Conservation (phyloP, 331 rosid genomes). For the Malus hybrid region DNA sequence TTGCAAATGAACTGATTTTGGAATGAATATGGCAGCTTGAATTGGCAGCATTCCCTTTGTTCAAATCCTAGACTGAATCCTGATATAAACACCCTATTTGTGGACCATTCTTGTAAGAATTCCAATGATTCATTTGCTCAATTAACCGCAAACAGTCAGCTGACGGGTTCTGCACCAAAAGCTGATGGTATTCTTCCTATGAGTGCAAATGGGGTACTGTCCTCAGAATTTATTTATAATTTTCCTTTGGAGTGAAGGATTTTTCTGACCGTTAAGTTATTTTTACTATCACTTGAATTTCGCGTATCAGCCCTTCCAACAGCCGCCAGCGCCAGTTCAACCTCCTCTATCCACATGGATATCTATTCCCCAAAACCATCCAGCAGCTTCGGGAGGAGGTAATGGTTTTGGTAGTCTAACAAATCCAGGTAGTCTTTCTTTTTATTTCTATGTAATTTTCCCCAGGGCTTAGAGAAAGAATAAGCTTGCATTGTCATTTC, state of each 20-base stretch:
- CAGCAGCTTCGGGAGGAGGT: slow-evolving; percentile 56
- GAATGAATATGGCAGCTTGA: slow-evolving; percentile 51
- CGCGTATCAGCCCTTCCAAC: slow-evolving; percentile 46
- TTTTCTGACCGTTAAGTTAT: slow-evolving; percentile 3
- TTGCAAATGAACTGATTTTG: slow-evolving; percentile 4
- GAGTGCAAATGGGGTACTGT: slow-evolving; percentile 64
- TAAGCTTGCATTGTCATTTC: neutral
- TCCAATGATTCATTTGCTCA: slow-evolving; percentile 77
- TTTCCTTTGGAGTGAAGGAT: neutral
- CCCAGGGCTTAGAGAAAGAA: neutral
- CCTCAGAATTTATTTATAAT: slow-evolving; percentile 1
- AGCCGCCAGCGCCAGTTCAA: slow-evolving; percentile 53
- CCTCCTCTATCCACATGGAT: slow-evolving; percentile 62
- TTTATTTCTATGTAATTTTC: neutral
- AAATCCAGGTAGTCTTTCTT: slow-evolving; percentile 25
- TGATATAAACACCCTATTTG: slow-evolving; percentile 82
- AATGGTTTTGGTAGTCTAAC: slow-evolving; percentile 53
- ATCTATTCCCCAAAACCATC: slow-evolving; percentile 49
- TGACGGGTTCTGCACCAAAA: slow-evolving; percentile 55
- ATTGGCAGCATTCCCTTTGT: slow-evolving; percentile 97
- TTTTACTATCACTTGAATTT: slow-evolving; percentile 1
- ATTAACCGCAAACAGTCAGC: slow-evolving; percentile 55
- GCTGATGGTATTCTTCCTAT: slow-evolving; percentile 74
- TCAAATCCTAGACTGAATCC: slow-evolving; percentile 78
- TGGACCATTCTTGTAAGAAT: slow-evolving; percentile 82